Evolutionary conservation across 1,284 basidiomycete genomes (phyloP), one percentile per base, ranked within the genome.

Genomic region (Irpex sp.): DNA sequence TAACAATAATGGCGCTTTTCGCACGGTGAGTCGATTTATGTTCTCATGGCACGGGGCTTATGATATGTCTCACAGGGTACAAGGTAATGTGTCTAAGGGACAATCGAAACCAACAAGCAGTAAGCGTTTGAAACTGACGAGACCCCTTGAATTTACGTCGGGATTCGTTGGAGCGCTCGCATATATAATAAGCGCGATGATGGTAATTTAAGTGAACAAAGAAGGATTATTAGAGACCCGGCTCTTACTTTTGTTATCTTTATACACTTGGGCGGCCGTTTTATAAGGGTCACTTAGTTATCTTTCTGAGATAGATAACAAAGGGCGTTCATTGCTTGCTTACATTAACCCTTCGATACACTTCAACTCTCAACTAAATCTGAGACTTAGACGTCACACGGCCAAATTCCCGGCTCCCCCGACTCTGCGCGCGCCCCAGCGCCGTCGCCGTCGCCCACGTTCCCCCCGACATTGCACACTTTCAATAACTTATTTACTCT

Each of bases 401-500:
- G 54, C 62, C 62, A 59, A 59, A 63, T 58, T 61, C 64, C 64
- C 64, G 64, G 64, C 64, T 58, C 60, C 49, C 49, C 64, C 64
- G 64, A 65, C 64, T 59, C 64, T 62, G 64, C 64, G 64, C 64
- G 64, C 40, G 40, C 40, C 40, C 61, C 61, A 51, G 61, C 64
- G 64, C 64, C 64, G 64, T 62, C 64, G 64, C 64, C 64, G 64
- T 65, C 64, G 64, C 64, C 64, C 64, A 65, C 64, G 61, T 61
- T 61, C 57, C 57, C 31, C 61, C 40, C 59, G 40, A 60, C 61
- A 37, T 60, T 61, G 40, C 58, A 48, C 51, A 52, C 34, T 58
- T 60, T 34, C 58, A 11, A 37, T 56, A 57, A 62, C 64, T 61
- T 65, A 56, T 51, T 59, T n/a, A n/a, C 51, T 38, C 38, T 63